Conservation (phyloP, 1,284 basidiomycete species). For the Apiotrichum sp. region DNA sequence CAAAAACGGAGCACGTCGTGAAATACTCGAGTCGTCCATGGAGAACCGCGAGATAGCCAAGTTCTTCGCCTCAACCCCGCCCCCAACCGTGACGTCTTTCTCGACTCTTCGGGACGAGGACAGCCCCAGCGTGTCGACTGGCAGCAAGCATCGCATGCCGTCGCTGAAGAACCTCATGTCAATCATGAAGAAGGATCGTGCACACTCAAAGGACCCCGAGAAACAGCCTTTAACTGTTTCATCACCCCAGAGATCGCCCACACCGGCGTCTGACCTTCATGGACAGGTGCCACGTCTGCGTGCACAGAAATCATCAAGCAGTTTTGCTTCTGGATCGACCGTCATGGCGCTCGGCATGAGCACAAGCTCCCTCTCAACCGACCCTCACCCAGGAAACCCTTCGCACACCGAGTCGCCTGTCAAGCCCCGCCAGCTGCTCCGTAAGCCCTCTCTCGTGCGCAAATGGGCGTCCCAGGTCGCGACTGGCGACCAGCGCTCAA, state of each 20-base stretch:
- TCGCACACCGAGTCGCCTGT: not conserved
- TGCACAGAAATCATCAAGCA: slow-evolving; percentile 8
- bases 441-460: slow-evolving; percentile 16
- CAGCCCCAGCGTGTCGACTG: not conserved
- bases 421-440: slow-evolving; percentile 4
- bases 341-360: not conserved
- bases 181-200: slow-evolving; percentile 1
- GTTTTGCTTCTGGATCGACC: slow-evolving; percentile 8
- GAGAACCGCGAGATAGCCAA: slow-evolving; percentile 39
- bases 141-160: not conserved
- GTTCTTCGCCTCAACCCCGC: slow-evolving; percentile 33
- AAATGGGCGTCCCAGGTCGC: slow-evolving; percentile 16
- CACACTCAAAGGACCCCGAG: not conserved
- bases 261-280: not conserved
- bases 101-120: not conserved
- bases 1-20: not conserved
- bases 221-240: not conserved
- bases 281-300: slow-evolving; percentile 1
- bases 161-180: slow-evolving; percentile 11
- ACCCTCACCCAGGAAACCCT: not conserved
- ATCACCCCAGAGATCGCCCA: not conserved
- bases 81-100: slow-evolving; percentile 6
- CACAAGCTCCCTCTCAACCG: not conserved
- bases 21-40: not conserved
- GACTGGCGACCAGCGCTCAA: not conserved